phyloP scores from a whole-genome alignment of 163 green algal species.

The Trebouxiophyceae sp. region DNA sequence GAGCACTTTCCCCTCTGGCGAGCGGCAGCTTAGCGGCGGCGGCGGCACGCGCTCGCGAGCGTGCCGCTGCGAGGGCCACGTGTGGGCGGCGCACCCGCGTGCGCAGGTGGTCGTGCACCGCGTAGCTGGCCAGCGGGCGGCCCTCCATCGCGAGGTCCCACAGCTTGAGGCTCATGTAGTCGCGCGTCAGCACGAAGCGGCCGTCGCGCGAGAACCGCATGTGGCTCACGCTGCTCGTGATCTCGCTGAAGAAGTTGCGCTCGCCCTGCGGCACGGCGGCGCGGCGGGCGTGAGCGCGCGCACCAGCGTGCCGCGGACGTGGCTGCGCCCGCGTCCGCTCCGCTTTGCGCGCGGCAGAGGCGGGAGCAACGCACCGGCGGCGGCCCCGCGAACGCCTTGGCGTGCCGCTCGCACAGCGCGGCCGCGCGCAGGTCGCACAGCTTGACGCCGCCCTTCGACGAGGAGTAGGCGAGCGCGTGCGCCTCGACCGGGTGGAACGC shows the following conservation, averaged over 20 bases:
- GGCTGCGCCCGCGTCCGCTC: no score
- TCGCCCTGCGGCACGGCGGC: slow-evolving; percentile 25
- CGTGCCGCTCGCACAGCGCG: slow-evolving; percentile 78
- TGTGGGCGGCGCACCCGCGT: slow-evolving; percentile 32
- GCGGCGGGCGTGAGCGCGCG: no score
- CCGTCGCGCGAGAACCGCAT: slow-evolving; percentile 84
- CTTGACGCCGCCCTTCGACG: slow-evolving; percentile 89
- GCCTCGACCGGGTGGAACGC: slow-evolving; percentile 92
- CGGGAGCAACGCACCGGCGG: no score
- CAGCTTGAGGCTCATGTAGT: slow-evolving; percentile 99
- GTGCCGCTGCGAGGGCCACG: no score
- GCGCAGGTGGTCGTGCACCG: slow-evolving; percentile 88
- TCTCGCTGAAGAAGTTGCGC: slow-evolving; percentile 95
- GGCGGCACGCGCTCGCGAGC: no score
- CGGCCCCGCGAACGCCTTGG: slow-evolving; percentile 79
- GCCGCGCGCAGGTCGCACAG: slow-evolving; percentile 87
- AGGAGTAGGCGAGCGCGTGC: slow-evolving; percentile 90
- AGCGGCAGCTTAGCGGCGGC: no score
- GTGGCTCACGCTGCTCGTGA: slow-evolving; percentile 91
- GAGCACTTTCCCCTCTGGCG: no score
- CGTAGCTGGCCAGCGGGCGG: slow-evolving; percentile 70
- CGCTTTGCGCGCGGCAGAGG: neutral
- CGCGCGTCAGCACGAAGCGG: slow-evolving; percentile 80
- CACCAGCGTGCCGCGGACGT: no score
- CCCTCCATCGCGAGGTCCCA: slow-evolving; percentile 93